phyloP scores from a whole-genome alignment of 768 basidiomycete genomes.

The Kwoniella pini region DNA sequence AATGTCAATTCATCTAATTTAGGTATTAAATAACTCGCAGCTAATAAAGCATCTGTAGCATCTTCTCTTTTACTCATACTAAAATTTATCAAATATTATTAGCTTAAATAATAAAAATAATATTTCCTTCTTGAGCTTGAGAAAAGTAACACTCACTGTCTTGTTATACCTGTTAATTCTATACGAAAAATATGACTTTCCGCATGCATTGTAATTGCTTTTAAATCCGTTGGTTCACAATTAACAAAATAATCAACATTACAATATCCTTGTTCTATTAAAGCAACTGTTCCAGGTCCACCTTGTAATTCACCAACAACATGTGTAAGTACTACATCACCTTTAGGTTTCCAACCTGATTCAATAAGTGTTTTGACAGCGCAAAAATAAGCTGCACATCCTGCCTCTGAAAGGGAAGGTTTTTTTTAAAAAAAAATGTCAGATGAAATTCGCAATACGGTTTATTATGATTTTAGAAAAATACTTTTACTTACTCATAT shows the following conservation, averaged over 20 bases:
- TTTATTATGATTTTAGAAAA: too few relatives aligned
- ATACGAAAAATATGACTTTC: slow-evolving; percentile 18
- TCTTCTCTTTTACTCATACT: slow-evolving; percentile 31
- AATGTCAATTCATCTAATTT: slow-evolving; percentile 16
- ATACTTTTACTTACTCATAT: slow-evolving; percentile 27
- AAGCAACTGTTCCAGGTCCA: slow-evolving; percentile 25
- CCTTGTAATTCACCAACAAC: slow-evolving; percentile 29
- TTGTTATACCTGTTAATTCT: slow-evolving; percentile 26
- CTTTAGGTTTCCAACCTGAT: slow-evolving; percentile 21
- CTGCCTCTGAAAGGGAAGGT: slow-evolving; percentile 15
- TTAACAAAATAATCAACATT: slow-evolving; percentile 28
- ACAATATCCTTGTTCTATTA: slow-evolving; percentile 25
- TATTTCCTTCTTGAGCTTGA: too few relatives aligned
- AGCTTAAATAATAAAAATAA: too few relatives aligned
- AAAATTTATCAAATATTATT: not conserved
- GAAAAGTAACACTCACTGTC: slow-evolving; percentile 19
- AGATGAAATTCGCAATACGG: too few relatives aligned
- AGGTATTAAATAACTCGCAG: slow-evolving; percentile 18
- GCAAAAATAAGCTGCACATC: slow-evolving; percentile 28
- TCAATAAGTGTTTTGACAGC: slow-evolving; percentile 22
- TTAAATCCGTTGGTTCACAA: slow-evolving; percentile 28
- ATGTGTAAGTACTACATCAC: slow-evolving; percentile 21
- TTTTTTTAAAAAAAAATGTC: not conserved
- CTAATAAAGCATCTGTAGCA: slow-evolving; percentile 16
- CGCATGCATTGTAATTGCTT: slow-evolving; percentile 31